Base-by-base conservation (phyloP, 2,329 filamentous ascomycete species). In the Colletotrichum sp. region DNA sequence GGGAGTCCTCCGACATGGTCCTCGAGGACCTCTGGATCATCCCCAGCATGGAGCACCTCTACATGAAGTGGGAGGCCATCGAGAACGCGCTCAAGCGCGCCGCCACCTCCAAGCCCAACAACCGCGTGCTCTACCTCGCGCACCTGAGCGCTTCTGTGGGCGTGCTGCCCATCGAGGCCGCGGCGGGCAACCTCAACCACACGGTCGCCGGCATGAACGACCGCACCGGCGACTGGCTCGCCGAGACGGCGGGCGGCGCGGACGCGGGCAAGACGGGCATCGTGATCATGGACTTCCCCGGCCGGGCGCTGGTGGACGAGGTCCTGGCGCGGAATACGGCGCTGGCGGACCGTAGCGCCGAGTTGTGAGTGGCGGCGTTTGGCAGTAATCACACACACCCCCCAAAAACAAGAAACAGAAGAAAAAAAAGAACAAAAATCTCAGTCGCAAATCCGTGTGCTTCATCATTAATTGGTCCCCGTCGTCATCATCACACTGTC, bases 261-360 rank as follows among this genome's bases (percentile, higher is more conserved):
- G 69, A 72, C 5, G 69, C 65, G 60, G 81, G 82, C 10, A 81
- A 85, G 28, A 85, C 86, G 2, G 88, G 88, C 13, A 81, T 90
- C 10, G 83, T 90, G 44, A 89, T 90, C 77, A 82, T 87, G 3
- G 88, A 90, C 74, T 90, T 90, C 64, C 88, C 88, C 0, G 88
- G 88, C 4, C 81, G 80, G 77, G 82, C 81, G 63, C 81, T 88
- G 34, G 83, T 90, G 49, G 83, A 87, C 32, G 83, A 82, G 26
- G 83, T 90, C 12, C 75, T 90, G 69, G 80, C 78, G 44, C 85
- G 86, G 81, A 89, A 89, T 76, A 78, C 78, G 26, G 80, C 80
- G 69, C 67, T 84, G 76, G 70, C 52, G 73, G 57, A 71, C 18
- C 62, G 59, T 18, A 71, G 59, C 52, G 49, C 30, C 16, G 76